Base-by-base conservation (phyloP, 805 yeast species). In the Cyberlindnera mycetangii region DNA sequence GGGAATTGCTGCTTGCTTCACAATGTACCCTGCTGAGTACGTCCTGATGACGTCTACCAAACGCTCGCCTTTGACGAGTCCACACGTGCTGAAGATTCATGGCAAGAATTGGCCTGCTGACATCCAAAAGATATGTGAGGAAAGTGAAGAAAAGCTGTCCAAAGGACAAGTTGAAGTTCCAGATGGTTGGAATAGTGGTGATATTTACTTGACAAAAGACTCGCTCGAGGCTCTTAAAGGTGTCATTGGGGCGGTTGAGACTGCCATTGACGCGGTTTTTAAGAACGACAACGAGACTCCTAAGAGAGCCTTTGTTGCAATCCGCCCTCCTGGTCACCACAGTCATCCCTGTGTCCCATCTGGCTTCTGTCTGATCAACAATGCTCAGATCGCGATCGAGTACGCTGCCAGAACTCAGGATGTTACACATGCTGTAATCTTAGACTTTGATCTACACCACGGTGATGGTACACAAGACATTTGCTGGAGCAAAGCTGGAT, bases 381-480 rank as follows among this genome's bases (percentile, higher is more conserved):
- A 87, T 56, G 95, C 83, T 0, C 95, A 87, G 48, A 78, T 88
- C 27, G 88, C 85, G 2, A 79, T 85, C 20, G 90, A 85, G 56
- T 87, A 87, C 58, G 95, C 95, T 1, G 74, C 70, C 42, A 75
- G 69, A 34, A 61, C 69, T 7, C 77, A 83, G 54, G 79, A 71
- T 2, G 80, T 87, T 3, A 82, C 92, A 1, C 95, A 87, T 65
- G 89, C 89, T 15, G 89, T 84, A 0, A 83, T 87, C 16, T 64
- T 87, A 24, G 96, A 87, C 61, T 83, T 88, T 50, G 96, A 87
- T 61, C 69, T 87, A 33, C 96, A 87, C 58, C 96, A 87, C 59
- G 96, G 95, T 15, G 96, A 87, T 63, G 96, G 96, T 12, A 76
- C 87, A 7, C 95, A 88, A 55, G 95, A 87, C 61, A 83, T 87